These are phyloP conservation scores for Chrysochromulina parva DNA, from an alignment of 78 protist species.

Conservation along the genomic window DNA sequence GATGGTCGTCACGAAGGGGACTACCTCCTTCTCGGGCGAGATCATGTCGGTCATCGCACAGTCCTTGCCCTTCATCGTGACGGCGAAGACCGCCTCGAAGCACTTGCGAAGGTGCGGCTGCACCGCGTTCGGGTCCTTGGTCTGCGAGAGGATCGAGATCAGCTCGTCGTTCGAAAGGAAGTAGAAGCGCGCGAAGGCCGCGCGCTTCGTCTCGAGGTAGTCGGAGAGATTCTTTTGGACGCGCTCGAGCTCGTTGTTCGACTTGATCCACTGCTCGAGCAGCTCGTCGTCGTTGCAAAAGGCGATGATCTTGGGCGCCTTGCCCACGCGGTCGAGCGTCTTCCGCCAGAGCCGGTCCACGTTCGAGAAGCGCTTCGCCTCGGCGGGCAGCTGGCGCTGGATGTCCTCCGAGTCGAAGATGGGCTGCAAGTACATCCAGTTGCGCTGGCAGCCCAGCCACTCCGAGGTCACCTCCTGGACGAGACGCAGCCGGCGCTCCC, in stretches of 20 bases:
- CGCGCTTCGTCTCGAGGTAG: conserved; percentile 76
- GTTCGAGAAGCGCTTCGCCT: conserved; percentile 53
- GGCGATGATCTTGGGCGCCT: conserved; percentile 32
- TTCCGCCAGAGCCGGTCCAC: conserved; percentile 66
- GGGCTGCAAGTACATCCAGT: conserved; percentile 90
- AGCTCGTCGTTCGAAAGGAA: conserved; percentile 79
- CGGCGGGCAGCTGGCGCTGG: conserved; percentile 78
- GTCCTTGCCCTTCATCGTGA: conserved; percentile 23
- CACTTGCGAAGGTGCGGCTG: conserved; percentile 61
- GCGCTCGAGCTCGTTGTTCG: conserved; percentile 49
- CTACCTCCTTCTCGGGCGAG: conserved; percentile 55
- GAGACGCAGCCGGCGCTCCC: conserved; percentile 64
- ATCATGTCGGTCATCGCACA: conserved; percentile 50
- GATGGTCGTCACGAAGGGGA: not conserved
- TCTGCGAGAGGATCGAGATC: conserved; percentile 66
- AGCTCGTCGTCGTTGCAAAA: conserved; percentile 26
- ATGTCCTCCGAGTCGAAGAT: conserved; percentile 89
- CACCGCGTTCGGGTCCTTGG: conserved; percentile 60
- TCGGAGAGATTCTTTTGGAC: conserved; percentile 66
- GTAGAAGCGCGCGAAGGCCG: conserved; percentile 72
- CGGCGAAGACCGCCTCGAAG: conserved; percentile 51
- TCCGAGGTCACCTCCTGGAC: conserved; percentile 71
- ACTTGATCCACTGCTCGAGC: conserved; percentile 26
- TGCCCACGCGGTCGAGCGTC: conserved; percentile 21
- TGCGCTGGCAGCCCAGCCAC: conserved; percentile 84